Evolutionary conservation across 345 rosid species (phyloP).

Genomic region (Populus davidiana): DNA sequence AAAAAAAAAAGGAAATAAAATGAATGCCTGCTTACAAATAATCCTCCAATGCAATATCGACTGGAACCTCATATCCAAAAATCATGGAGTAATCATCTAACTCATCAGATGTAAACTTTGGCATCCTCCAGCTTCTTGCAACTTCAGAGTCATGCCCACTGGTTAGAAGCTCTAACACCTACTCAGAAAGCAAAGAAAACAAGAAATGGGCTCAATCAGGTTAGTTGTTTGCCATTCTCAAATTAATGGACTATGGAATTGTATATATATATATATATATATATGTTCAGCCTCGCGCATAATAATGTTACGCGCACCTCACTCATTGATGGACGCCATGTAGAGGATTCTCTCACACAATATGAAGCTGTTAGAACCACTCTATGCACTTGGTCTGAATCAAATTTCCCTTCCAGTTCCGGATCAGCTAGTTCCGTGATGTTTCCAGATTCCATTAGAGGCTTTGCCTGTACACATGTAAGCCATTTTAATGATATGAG

Average conservation of each 20-base stretch:
- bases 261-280: too few species aligned
- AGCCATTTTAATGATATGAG: neutral
- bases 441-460: slow-evolving; percentile 72
- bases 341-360: slow-evolving; percentile 76
- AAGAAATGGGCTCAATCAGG: neutral
- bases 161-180: slow-evolving; percentile 76
- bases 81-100: slow-evolving; percentile 73
- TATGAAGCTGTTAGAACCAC: slow-evolving; percentile 64
- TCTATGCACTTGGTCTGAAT: slow-evolving; percentile 61
- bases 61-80: slow-evolving; percentile 68
- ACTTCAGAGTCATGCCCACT: slow-evolving; percentile 52
- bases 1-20: neutral
- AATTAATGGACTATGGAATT: neutral
- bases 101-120: slow-evolving; percentile 52
- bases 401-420: slow-evolving; percentile 50
- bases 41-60: slow-evolving; percentile 47
- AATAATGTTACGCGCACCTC: slow-evolving; percentile 38
- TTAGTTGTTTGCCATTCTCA: neutral
- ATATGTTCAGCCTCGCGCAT: too few species aligned
- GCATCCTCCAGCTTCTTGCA: slow-evolving; percentile 66
- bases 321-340: slow-evolving; percentile 80
- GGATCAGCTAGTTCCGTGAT: slow-evolving; percentile 63
- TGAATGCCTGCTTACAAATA: slow-evolving; percentile 7
- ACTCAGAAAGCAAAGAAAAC: neutral
- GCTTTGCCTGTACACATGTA: slow-evolving; percentile 55